phyloP scores from a whole-genome alignment of 176 grass and related monocot species.

The Luzula sylvatica region DNA sequence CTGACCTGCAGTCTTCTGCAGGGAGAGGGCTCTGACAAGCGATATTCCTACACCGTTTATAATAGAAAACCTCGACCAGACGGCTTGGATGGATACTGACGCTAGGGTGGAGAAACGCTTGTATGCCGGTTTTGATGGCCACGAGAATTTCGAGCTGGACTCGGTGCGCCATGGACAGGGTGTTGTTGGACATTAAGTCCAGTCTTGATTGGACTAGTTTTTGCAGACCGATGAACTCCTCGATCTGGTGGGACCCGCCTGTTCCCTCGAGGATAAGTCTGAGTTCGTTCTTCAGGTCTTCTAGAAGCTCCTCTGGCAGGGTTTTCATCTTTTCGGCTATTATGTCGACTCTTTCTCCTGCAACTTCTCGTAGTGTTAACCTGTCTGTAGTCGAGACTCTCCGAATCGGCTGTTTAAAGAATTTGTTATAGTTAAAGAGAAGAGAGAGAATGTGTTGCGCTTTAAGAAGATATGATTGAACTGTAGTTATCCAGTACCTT shows the following conservation, averaged over 20 bases:
- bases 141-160: constrained; percentile 77
- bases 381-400: constrained; percentile 20
- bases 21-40: constrained; percentile 57
- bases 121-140: constrained; percentile 69
- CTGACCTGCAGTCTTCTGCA: constrained; percentile 44
- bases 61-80: constrained; percentile 60
- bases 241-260: constrained; percentile 37
- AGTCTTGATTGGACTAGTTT: constrained; percentile 55
- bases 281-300: constrained; percentile 50
- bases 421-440: neutral
- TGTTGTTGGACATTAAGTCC: constrained; percentile 32
- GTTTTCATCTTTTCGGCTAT: constrained; percentile 52
- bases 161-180: constrained; percentile 43
- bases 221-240: constrained; percentile 65
- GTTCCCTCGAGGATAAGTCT: constrained; percentile 51
- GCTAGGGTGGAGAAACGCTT: constrained; percentile 66
- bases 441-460: neutral
- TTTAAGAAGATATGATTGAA: too few species aligned
- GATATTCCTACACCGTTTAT: constrained; percentile 79
- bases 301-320: constrained; percentile 53
- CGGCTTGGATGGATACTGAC: constrained; percentile 36
- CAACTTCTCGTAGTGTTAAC: constrained; percentile 62
- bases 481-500: too few species aligned
- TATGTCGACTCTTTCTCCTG: constrained; percentile 33
- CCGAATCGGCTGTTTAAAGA: constrained; percentile 19